Evolutionary conservation across 2,329 filamentous ascomycete species (phyloP), one percentile per base, ranked within the genome.

Genomic region (Monilinia vaccinii-corymbosi): DNA sequence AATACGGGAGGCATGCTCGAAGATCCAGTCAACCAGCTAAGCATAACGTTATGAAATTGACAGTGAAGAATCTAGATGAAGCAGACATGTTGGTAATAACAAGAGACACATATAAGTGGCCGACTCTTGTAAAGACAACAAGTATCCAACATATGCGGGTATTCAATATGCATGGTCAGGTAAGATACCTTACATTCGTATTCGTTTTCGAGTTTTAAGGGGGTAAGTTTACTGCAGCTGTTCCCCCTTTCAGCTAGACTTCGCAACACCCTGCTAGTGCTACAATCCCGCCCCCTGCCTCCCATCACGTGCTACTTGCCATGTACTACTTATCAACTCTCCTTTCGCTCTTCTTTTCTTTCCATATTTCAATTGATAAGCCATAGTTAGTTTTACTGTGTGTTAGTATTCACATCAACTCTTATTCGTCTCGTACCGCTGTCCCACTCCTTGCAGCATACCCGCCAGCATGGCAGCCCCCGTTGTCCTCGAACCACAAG

Each of bases 401-500:
- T 42, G 40, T 21, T 10, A 21, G 40, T 6, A 42, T 42, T 42
- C 40, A 42, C 40, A 42, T 42, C 40, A 21, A 42, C 40, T 42
- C 40, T 42, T 42, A 21, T 42, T 21, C 40, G 21, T 42, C 21
- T 42, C 40, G n/a, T 42, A 18, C 40, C 40, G 18, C 40, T 42
- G 7, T 42, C n/a, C 40, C 40, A 42, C 40, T 42, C 40, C n/a
- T 21, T 21, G n/a, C 40, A 42, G n/a, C 40, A 42, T 42, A 42
- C 21, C 40, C 40, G 40, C 40, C 9, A 42, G 40, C 8, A 42
- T 42, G 40, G 18, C 40, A 42, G 65, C 68, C 49, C 65, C 69
- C n/a, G 42, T 61, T 31, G 66, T 63, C 50, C 87, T 96, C 73
- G 91, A 96, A 81, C 77, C 79, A 71, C 90, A 96, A 77, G 85